Conservation (phyloP, 768 basidiomycete species). For the Xerocomellus chrysenteron region DNA sequence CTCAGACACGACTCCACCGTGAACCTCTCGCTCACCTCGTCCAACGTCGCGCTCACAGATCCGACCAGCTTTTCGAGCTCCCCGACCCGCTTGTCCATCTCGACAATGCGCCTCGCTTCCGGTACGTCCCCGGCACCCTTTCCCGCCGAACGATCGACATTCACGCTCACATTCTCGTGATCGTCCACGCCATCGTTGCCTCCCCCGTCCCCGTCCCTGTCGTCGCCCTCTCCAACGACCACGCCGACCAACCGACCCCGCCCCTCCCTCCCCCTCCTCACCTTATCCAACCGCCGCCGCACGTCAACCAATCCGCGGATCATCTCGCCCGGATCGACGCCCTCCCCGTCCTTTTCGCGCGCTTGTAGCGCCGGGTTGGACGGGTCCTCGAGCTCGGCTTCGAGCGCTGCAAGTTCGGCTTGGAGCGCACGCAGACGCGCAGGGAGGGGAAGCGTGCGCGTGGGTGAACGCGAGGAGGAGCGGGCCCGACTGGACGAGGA, state of each 20-base stretch:
- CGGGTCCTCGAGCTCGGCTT: conserved; percentile 79
- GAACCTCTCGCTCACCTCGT: conserved; percentile 59
- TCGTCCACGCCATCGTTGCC: not conserved
- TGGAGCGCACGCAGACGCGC: conserved; percentile 66
- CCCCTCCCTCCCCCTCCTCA: conserved; percentile 64
- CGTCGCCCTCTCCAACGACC: conserved; percentile 39
- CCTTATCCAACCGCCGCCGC: conserved; percentile 63
- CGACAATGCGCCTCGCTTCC: conserved; percentile 54
- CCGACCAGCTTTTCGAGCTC: conserved; percentile 84
- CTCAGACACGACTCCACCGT: not conserved
- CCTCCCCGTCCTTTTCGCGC: conserved; percentile 47
- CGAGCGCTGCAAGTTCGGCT: conserved; percentile 75
- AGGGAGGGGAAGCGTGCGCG: conserved; percentile 45
- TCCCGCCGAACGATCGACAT: not conserved
- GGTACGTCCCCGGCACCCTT: conserved; percentile 25
- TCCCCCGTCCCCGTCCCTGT: not conserved
- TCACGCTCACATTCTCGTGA: conserved; percentile 1
- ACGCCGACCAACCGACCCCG: conserved; percentile 61
- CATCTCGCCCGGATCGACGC: conserved; percentile 70
- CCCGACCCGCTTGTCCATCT: conserved; percentile 82
- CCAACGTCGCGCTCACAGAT: conserved; percentile 71
- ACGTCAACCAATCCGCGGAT: conserved; percentile 79
- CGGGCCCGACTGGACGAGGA: conserved; percentile 47
- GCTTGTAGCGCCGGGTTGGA: conserved; percentile 68
- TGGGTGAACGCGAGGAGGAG: conserved; percentile 34